Conservation (phyloP, 176 grass and related monocot species). For the Carex pumila region DNA sequence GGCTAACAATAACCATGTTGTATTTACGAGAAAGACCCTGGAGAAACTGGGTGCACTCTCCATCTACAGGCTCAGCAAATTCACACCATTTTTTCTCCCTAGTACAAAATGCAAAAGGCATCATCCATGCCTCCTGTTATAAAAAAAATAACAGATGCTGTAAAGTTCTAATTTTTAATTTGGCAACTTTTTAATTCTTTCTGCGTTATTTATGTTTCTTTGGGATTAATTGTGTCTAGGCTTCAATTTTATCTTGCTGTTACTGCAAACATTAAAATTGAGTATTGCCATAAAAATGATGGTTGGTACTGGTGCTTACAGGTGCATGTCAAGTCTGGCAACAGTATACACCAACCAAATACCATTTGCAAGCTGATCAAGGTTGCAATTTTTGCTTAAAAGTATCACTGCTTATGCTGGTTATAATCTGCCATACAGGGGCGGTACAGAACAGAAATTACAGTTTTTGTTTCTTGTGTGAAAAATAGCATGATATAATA, state of each 20-base stretch:
- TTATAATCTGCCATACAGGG: background rate
- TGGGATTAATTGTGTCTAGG: background rate
- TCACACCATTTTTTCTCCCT: slow-evolving; percentile 98
- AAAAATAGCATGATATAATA: background rate
- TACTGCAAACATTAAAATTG: background rate
- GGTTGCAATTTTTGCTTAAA: background rate
- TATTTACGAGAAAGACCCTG: slow-evolving; percentile 76
- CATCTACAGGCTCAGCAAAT: slow-evolving; percentile 86
- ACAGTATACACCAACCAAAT: background rate
- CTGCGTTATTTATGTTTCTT: slow-evolving; percentile 8
- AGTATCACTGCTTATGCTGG: background rate
- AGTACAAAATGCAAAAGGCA: slow-evolving; percentile 99
- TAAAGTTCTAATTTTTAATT: background rate
- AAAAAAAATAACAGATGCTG: slow-evolving; percentile 19
- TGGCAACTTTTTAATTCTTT: background rate
- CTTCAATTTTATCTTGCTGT: background rate
- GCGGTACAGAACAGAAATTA: background rate
- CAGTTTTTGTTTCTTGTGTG: background rate
- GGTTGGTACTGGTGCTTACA: background rate
- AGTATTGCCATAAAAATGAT: background rate
- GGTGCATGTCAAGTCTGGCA: background rate
- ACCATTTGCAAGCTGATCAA: background rate
- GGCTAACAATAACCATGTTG: slow-evolving; percentile 94
- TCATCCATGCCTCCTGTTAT: slow-evolving; percentile 95
- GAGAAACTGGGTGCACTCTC: slow-evolving; percentile 84